Evolutionary conservation across 2,329 filamentous ascomycete species (phyloP), one percentile per base, ranked within the genome.

Genomic region (Zymoseptoria pseudotritici): DNA sequence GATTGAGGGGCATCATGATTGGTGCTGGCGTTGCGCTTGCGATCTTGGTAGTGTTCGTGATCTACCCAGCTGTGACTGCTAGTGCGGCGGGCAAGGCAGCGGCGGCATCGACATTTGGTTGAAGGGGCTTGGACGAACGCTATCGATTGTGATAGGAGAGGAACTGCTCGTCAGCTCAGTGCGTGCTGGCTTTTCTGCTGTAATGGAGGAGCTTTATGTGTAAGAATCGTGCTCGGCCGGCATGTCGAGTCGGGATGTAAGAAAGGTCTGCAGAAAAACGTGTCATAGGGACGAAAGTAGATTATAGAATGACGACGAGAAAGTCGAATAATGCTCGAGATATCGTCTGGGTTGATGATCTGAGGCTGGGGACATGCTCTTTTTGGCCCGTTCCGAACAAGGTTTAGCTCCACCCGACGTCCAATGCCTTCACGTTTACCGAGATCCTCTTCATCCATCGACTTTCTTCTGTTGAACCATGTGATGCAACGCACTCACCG

Each of bases 1-100:
- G 89, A 70, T 89, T 91, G 78, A 92, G 92, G 79, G 75, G 91
- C 55, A 79, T 90, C 63, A 79, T 94, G 67, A 83, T 92, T 60
- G 83, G 80, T 56, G 76, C 82, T 29, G 81, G 83, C 19, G 73
- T 89, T 46, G 75, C 88, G 63, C 75, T 82, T 58, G 75, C 92
- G 67, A 86, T 94, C 75, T 74, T 89, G 65, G 74, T 94, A 20
- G 82, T 95, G 36, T 46, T 46, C 17, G 36, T 46, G 7, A 46
- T 46, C 36, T 46, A 46, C 36, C 36, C 36, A 46, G 36, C 36
- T 13, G 13, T 46, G 36, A 46, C 36, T 46, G 36, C 36, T n/a
- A 46, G 36, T 46, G 13, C 36, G 36, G 36, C 36, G 2, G 36
- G 36, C 13, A 46, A 46, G 36, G 13, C 36, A n/a, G 36, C 36